phyloP scores from a whole-genome alignment of 2,329 filamentous ascomycete species.

The Pseudopithomyces chartarum region DNA sequence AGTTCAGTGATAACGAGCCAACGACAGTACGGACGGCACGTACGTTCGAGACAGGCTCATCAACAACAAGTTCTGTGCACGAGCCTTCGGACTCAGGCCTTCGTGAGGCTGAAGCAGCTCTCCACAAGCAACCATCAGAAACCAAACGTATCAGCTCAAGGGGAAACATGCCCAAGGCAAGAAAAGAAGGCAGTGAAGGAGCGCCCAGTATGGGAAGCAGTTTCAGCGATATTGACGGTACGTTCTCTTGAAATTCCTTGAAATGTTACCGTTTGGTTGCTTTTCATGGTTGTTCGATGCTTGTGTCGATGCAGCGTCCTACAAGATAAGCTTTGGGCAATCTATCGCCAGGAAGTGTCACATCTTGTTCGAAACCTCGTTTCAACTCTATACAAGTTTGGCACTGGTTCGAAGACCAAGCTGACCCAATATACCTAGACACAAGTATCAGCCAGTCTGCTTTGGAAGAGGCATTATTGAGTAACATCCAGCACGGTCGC shows the following conservation, averaged over 20 bases:
- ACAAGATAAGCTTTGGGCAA: neutral
- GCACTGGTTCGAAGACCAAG: neutral
- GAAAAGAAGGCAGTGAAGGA: constrained; percentile 40
- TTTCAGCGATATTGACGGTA: constrained; percentile 82
- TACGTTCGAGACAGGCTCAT: constrained; percentile 50
- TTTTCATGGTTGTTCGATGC: no score
- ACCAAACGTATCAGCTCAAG: constrained; percentile 60
- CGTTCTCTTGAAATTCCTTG: constrained; percentile 10
- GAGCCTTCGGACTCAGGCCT: constrained; percentile 27
- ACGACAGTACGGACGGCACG: constrained; percentile 22
- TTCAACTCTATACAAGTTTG: neutral
- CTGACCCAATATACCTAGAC: constrained; percentile 55
- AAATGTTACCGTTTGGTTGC: neutral
- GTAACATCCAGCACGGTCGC: constrained; percentile 68
- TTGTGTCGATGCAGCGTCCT: no score
- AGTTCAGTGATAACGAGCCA: neutral
- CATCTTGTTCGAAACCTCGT: neutral
- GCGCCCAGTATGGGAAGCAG: constrained; percentile 66
- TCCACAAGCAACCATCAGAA: constrained; percentile 64
- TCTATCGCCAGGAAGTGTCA: neutral
- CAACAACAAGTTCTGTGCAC: constrained; percentile 56
- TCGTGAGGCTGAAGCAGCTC: constrained; percentile 37
- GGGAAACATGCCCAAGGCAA: constrained; percentile 36
- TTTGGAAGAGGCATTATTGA: constrained; percentile 76
- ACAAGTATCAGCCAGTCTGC: constrained; percentile 81